Base-by-base conservation (phyloP, 345 rosid genomes). In the Erysimum cheiranthoides region DNA sequence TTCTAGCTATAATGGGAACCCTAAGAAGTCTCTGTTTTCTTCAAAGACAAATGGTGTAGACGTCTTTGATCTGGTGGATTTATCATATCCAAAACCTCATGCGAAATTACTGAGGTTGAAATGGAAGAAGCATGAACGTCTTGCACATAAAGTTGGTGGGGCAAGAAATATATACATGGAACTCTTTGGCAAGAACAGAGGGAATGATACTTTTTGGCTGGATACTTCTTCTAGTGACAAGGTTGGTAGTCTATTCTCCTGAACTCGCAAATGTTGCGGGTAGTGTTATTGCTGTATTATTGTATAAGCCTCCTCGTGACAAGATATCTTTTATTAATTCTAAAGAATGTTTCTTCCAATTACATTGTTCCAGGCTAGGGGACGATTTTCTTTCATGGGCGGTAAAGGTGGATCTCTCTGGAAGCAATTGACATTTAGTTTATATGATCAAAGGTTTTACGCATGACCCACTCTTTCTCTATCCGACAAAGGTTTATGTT, bases 401-500 rank as follows among this genome's bases (percentile, higher is more conserved):
- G 91, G 92, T 57, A 90, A 85, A 87, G 97, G 97, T 18, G 99
- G 97, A 85, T 79, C 92, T 57, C 97, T 95, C 68, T 95, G 97
- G 99, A 90, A 86, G 87, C 93, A 88, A 76, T 66, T 92, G 87
- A 89, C 93, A 46, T 95, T 85, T 85, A 86, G 87, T 81, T 82
- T 95, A 80, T 81, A 88, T 31, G 85, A 87, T 62, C 80, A 83
- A 76, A 89, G 97, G 98, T 90, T 73, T 80, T 83, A 78, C 54
- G 67, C 76, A 79, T 58, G 47, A 36, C 65, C 64, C 54, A 66
- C 53, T 73, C 71, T 79, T 66, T 73, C 82, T 79, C 78, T 79
- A 59, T 68, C 78, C 67, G 42, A 25, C 54, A 57, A 63, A 53
- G 75, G 73, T 69, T 78, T 77, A 49, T 70, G 66, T 36, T 77